Conservation (phyloP, 345 rosid species). For the Hibiscus tridactylites region DNA sequence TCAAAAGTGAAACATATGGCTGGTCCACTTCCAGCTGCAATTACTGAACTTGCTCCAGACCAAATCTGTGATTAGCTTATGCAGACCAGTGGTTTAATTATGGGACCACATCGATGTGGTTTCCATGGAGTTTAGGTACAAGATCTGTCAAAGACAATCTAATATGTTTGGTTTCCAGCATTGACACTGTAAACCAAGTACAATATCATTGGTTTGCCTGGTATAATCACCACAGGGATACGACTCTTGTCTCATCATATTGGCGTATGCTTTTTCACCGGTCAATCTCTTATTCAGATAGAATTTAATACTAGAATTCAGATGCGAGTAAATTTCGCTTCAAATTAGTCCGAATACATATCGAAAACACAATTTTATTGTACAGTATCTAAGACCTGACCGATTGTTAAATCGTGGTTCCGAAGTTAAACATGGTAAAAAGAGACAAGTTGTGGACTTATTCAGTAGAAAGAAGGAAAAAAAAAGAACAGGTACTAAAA, state of each 20-base stretch:
- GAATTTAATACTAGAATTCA: no score
- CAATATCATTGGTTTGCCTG: neutral
- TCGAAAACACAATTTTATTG: neutral
- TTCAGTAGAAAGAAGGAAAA: neutral
- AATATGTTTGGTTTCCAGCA: neutral
- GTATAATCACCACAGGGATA: neutral
- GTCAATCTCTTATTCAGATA: no score
- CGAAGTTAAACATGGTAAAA: neutral
- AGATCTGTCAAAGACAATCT: neutral
- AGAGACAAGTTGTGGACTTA: neutral
- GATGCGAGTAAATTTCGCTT: no score
- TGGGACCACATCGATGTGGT: neutral
- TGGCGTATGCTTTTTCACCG: no score
- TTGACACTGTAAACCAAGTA: neutral
- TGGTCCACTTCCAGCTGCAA: conserved; percentile 9
- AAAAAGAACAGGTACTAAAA: neutral
- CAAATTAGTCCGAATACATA: neutral
- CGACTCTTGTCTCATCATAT: neutral
- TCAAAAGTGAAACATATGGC: conserved; percentile 4
- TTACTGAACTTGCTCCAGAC: neutral
- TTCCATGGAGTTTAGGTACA: neutral
- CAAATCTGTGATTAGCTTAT: neutral
- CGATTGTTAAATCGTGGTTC: neutral
- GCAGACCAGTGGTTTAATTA: neutral
- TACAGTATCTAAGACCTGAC: neutral